Conservation (phyloP, 2,329 filamentous ascomycete genomes). For the Aspergillus costaricaensis region DNA sequence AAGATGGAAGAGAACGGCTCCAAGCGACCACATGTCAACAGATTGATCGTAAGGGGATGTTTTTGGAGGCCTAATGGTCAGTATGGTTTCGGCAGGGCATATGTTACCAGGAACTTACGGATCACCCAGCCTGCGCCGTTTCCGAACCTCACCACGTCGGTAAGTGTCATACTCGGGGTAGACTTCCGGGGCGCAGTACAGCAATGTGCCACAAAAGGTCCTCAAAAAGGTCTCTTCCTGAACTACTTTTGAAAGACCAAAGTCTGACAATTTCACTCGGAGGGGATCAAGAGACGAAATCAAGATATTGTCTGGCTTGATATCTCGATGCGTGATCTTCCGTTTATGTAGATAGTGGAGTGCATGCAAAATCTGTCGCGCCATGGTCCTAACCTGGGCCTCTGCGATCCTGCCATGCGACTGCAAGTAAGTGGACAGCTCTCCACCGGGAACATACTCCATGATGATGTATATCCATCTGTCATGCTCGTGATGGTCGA, state of each 20-base stretch:
- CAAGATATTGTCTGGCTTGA: slow-evolving; percentile 97
- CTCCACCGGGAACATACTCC: slow-evolving; percentile 83
- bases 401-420: slow-evolving; percentile 67
- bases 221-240: slow-evolving; percentile 89
- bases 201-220: slow-evolving; percentile 92
- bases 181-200: slow-evolving; percentile 96
- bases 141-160: slow-evolving; percentile 61
- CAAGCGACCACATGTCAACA: slow-evolving; percentile 95
- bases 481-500: slow-evolving; percentile 83
- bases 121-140: slow-evolving; percentile 59
- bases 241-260: slow-evolving; percentile 93
- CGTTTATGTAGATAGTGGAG: slow-evolving; percentile 82
- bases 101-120: slow-evolving; percentile 36
- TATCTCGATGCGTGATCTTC: slow-evolving; percentile 95
- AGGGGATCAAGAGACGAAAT: slow-evolving; percentile 73
- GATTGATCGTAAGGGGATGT: slow-evolving; percentile 79
- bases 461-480: slow-evolving; percentile 92
- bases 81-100: slow-evolving; percentile 7
- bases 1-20: slow-evolving; percentile 85
- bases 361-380: slow-evolving; percentile 70
- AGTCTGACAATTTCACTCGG: slow-evolving; percentile 89
- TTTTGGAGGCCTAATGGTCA: slow-evolving; percentile 45
- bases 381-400: slow-evolving; percentile 67
- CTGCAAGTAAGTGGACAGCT: slow-evolving; percentile 73
- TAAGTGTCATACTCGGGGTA: slow-evolving; percentile 79